Evolutionary conservation across 805 yeast genomes (phyloP).

Genomic region (Candida argentea): DNA sequence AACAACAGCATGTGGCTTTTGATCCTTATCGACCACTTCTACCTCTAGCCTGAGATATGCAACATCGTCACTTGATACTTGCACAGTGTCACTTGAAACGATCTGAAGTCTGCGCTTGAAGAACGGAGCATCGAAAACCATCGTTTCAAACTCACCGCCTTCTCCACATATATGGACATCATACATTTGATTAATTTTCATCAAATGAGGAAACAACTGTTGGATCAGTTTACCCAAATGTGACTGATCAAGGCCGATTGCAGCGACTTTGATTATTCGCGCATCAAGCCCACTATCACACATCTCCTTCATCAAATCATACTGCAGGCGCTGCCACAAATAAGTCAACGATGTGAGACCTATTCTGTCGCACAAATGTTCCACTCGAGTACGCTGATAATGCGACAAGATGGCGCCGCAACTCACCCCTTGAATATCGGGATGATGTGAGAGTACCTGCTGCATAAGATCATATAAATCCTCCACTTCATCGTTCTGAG

Average conservation of each 20-base stretch:
- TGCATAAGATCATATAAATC: constrained; percentile 53
- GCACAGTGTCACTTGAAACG: constrained; percentile 25
- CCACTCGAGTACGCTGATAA: constrained; percentile 93
- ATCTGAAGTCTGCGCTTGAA: constrained; percentile 47
- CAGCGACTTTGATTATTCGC: constrained; percentile 84
- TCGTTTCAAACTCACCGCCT: constrained; percentile 96
- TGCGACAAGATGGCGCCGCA: constrained; percentile 94
- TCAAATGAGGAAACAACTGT: constrained; percentile 49
- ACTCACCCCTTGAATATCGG: constrained; percentile 76
- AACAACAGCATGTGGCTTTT: not conserved
- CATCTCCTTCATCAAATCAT: constrained; percentile 76
- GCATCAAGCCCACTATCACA: constrained; percentile 62
- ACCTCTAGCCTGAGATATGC: constrained; percentile 53
- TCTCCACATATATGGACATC: constrained; percentile 96
- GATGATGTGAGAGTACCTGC: constrained; percentile 41
- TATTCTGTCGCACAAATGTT: constrained; percentile 71
- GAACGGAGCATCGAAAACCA: constrained; percentile 85
- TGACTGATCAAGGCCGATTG: constrained; percentile 59
- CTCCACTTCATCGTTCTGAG: constrained; percentile 78
- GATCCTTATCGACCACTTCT: constrained; percentile 27
- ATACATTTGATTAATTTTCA: constrained; percentile 47
- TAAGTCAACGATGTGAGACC: constrained; percentile 63
- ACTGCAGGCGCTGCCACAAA: constrained; percentile 86
- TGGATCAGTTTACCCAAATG: constrained; percentile 64
- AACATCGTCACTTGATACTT: constrained; percentile 57